Conservation (phyloP, 2,329 filamentous ascomycete genomes). For the Hypocreales sp. region DNA sequence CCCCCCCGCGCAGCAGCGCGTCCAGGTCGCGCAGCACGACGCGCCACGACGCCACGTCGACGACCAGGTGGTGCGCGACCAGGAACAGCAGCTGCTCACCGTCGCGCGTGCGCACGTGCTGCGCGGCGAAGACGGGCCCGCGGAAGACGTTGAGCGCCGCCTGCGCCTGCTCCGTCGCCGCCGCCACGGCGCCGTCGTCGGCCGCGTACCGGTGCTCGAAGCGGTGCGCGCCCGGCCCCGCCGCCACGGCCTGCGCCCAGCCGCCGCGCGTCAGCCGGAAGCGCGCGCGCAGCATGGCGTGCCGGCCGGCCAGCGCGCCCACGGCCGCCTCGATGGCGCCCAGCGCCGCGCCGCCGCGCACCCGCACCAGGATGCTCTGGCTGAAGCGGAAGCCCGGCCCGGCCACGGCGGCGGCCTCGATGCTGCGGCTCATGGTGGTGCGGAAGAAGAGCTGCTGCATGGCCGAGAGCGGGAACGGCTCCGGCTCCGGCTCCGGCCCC, state of each 20-base stretch:
- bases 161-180: slow-evolving; percentile 24
- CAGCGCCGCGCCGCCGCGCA: slow-evolving; percentile 23
- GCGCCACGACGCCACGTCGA: slow-evolving; percentile 35
- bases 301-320: slow-evolving; percentile 30
- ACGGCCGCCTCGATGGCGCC: slow-evolving; percentile 31
- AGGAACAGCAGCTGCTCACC: slow-evolving; percentile 32
- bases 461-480: slow-evolving; percentile 29
- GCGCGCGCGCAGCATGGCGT: slow-evolving; percentile 34
- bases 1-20: slow-evolving; percentile 28
- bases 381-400: slow-evolving; percentile 31
- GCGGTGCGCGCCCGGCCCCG: slow-evolving; percentile 22
- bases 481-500: slow-evolving; percentile 12
- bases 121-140: slow-evolving; percentile 33
- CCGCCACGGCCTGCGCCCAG: slow-evolving; percentile 29
- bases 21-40: slow-evolving; percentile 34
- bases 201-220: slow-evolving; percentile 25
- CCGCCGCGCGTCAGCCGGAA: slow-evolving; percentile 22
- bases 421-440: slow-evolving; percentile 24
- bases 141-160: slow-evolving; percentile 29
- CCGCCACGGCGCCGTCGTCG: slow-evolving; percentile 24
- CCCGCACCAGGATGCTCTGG: slow-evolving; percentile 30
- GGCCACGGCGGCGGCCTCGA: slow-evolving; percentile 11
- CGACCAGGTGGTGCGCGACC: slow-evolving; percentile 33
- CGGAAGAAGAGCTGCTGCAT: slow-evolving; percentile 40
- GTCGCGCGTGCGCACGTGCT: slow-evolving; percentile 29